Percentiles rank a stretch among this genome's conserved stretches.
These are phyloP conservation scores for Russula dissimulans DNA, from an alignment of 768 basidiomycete genomes.

Conservation along the genomic window DNA sequence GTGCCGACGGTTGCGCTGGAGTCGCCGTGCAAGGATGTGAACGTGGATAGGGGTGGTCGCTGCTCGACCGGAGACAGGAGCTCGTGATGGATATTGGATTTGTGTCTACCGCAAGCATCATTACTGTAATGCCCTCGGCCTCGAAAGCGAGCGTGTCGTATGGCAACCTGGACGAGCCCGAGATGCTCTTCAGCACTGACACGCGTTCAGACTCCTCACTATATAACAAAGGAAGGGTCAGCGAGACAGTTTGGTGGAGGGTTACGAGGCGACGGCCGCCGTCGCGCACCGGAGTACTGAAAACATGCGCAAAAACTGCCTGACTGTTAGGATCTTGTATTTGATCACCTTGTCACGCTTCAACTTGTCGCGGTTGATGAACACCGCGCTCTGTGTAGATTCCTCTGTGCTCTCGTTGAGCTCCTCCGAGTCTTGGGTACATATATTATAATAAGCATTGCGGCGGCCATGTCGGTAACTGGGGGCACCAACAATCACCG, in stretches of 20 bases:
- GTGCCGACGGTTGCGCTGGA: neutral
- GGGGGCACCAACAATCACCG: neutral
- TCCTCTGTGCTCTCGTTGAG: conserved; percentile 62
- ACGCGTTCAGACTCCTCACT: conserved; percentile 98
- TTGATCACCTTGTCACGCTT: conserved; percentile 91
- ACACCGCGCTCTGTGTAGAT: neutral
- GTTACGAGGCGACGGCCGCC: neutral
- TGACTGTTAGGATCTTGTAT: conserved; percentile 97
- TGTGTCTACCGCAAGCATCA: conserved; percentile 46
- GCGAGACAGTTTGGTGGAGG: neutral
- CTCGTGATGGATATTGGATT: conserved; percentile 98
- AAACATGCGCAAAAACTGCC: conserved; percentile 91
- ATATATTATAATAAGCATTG: conserved; percentile 79
- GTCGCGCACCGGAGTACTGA: conserved; percentile 76
- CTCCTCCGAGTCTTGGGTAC: conserved; percentile 96
- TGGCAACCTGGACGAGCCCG: conserved; percentile 68
- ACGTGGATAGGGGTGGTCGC: neutral
- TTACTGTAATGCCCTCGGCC: conserved; percentile 81
- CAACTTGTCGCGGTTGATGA: conserved; percentile 37
- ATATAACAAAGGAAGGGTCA: neutral
- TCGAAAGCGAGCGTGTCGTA: conserved; percentile 81
- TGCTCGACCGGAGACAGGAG: conserved; percentile 62
- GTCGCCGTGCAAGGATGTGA: neutral
- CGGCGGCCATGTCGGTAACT: conserved; percentile 99
- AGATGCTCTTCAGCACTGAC: conserved; percentile 89